Conservation (phyloP, 768 basidiomycete genomes). For the Termitomyces sp. region DNA sequence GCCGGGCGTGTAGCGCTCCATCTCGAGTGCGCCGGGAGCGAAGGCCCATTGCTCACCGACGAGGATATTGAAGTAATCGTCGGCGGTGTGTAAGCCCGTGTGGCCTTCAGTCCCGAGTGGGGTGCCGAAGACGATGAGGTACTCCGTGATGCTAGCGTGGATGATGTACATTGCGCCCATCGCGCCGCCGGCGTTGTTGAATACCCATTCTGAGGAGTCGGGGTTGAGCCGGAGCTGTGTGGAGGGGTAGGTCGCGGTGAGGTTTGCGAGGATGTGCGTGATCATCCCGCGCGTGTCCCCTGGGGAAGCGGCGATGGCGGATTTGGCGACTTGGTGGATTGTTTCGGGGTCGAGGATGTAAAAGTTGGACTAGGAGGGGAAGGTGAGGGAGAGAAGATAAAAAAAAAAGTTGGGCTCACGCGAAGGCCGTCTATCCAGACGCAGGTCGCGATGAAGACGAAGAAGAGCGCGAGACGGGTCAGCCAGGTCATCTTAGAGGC, state of each 20-base stretch:
- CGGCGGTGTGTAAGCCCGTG: constrained; percentile 88
- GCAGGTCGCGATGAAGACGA: constrained; percentile 34
- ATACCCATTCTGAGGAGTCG: constrained; percentile 80
- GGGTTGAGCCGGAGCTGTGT: constrained; percentile 50
- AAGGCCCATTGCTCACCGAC: constrained; percentile 96
- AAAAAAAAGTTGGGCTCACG: constrained; percentile 26
- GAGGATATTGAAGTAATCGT: constrained; percentile 97
- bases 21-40: constrained; percentile 70
- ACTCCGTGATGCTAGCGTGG: constrained; percentile 95
- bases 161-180: constrained; percentile 99
- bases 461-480: constrained; percentile 26
- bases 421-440: constrained; percentile 60
- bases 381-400: not conserved
- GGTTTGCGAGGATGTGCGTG: constrained; percentile 74
- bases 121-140: constrained; percentile 93
- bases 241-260: constrained; percentile 66
- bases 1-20: constrained; percentile 83
- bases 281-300: constrained; percentile 73
- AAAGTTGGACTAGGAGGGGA: constrained; percentile 40
- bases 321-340: constrained; percentile 69
- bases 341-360: constrained; percentile 76
- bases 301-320: constrained; percentile 63
- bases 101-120: constrained; percentile 98
- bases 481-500: not conserved
- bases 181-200: constrained; percentile 96